Conservation (phyloP, 2,329 filamentous ascomycete genomes). For the Neonectria coccinea region DNA sequence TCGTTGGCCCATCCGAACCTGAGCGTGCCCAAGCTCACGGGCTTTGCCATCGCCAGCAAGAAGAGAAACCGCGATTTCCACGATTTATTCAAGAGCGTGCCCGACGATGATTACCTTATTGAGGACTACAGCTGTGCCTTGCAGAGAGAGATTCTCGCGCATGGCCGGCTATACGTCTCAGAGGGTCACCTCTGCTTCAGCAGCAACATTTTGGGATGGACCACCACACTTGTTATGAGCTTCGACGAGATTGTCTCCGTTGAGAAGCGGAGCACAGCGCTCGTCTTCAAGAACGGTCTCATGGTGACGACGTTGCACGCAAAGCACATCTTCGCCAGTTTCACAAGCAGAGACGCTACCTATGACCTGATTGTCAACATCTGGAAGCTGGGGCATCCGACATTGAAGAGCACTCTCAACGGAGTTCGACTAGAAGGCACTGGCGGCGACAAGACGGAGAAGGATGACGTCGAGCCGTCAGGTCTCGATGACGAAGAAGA, state of each 20-base stretch:
- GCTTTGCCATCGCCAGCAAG: constrained; percentile 95
- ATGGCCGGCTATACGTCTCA: constrained; percentile 93
- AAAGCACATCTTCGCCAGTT: constrained; percentile 94
- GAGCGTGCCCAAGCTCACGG: constrained; percentile 81
- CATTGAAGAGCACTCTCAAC: constrained; percentile 89
- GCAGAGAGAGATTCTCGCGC: constrained; percentile 93
- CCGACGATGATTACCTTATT: constrained; percentile 97
- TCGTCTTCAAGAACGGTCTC: constrained; percentile 96
- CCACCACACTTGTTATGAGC: constrained; percentile 96
- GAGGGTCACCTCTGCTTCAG: constrained; percentile 98
- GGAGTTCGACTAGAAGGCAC: constrained; percentile 85
- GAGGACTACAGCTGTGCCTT: constrained; percentile 98
- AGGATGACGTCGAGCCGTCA: constrained; percentile 68
- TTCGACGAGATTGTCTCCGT: constrained; percentile 98
- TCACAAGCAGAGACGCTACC: constrained; percentile 92
- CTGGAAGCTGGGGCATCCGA: constrained; percentile 96
- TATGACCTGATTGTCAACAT: constrained; percentile 98
- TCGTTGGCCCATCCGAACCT: constrained; percentile 74
- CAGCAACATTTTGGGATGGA: constrained; percentile 98
- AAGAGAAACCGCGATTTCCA: constrained; percentile 98
- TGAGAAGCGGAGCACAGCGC: constrained; percentile 94
- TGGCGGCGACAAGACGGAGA: constrained; percentile 92
- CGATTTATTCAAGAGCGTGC: constrained; percentile 91
- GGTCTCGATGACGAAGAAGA: constrained; percentile 59
- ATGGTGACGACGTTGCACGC: constrained; percentile 97